Evolutionary conservation across 192 early-diverging fungal genomes (phyloP).

Genomic region (Backusella psychrophila): DNA sequence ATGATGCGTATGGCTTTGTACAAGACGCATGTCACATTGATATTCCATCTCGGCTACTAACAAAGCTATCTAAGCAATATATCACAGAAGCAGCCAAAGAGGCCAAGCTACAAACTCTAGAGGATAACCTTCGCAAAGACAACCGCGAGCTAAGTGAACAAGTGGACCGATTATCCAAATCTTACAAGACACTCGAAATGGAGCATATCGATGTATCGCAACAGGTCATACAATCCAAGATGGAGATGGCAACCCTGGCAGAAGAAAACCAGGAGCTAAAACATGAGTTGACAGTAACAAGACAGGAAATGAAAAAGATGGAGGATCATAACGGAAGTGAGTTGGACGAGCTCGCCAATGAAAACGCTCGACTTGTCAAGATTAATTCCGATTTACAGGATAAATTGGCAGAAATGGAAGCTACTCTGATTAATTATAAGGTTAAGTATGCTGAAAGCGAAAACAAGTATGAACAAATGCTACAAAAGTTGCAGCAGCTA

Average conservation of each 20-base stretch:
- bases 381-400: slow-evolving; percentile 63
- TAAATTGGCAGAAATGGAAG: slow-evolving; percentile 56
- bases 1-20: slow-evolving; percentile 74
- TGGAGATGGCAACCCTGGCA: slow-evolving; percentile 50
- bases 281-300: slow-evolving; percentile 56
- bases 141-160: slow-evolving; percentile 63
- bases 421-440: slow-evolving; percentile 64
- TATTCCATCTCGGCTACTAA: slow-evolving; percentile 64
- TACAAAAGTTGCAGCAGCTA: slow-evolving; percentile 63
- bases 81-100: slow-evolving; percentile 57
- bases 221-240: slow-evolving; percentile 56
- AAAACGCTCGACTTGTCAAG: slow-evolving; percentile 74
- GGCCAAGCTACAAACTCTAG: slow-evolving; percentile 62
- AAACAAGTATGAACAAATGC: slow-evolving; percentile 66
- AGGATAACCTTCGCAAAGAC: slow-evolving; percentile 59
- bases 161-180: slow-evolving; percentile 57
- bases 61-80: slow-evolving; percentile 69
- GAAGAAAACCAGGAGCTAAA: slow-evolving; percentile 54
- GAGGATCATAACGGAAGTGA: slow-evolving; percentile 33
- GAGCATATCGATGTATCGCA: slow-evolving; percentile 77
- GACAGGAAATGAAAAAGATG: slow-evolving; percentile 49
- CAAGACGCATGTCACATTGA: slow-evolving; percentile 75
- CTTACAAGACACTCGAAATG: slow-evolving; percentile 63
- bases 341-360: slow-evolving; percentile 71
- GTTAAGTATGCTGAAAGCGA: slow-evolving; percentile 77